These are phyloP conservation scores for Hypomontagnella monticulosa DNA, from an alignment of 495 filamentous ascomycete genomes.

Conservation along the genomic window DNA sequence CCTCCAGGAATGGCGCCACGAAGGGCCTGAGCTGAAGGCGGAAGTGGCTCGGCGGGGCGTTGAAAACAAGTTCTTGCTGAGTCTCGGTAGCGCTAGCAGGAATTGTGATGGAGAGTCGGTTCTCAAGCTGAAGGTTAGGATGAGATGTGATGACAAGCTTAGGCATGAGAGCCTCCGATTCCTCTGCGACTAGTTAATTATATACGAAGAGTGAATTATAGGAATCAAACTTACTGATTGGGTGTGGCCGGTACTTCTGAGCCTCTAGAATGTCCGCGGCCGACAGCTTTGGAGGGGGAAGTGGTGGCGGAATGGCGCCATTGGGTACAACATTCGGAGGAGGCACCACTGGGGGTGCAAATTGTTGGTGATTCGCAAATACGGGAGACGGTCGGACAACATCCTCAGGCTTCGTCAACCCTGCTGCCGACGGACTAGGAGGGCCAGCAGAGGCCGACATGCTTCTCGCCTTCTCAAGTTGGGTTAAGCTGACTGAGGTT, in stretches of 20 bases:
- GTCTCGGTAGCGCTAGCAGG: conserved; percentile 66
- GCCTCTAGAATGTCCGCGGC: conserved; percentile 40
- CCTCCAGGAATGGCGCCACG: conserved; percentile 60
- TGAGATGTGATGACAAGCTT: conserved; percentile 74
- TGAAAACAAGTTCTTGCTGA: conserved; percentile 75
- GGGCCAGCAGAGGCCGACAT: conserved; percentile 57
- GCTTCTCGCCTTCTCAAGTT: conserved; percentile 55
- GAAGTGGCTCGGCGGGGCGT: conserved; percentile 68
- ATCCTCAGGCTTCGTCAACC: conserved; percentile 57
- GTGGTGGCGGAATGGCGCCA: conserved; percentile 42
- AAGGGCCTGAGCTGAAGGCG: conserved; percentile 72
- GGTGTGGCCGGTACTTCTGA: conserved; percentile 38
- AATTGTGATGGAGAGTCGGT: conserved; percentile 65
- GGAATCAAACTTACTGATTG: conserved; percentile 32
- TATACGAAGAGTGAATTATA: conserved; percentile 45
- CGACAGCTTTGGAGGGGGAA: conserved; percentile 33
- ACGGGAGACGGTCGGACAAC: conserved; percentile 52
- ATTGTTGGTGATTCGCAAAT: conserved; percentile 41
- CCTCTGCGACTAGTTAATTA: conserved; percentile 40
- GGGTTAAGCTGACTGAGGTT: conserved; percentile 42
- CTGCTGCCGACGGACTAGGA: conserved; percentile 56
- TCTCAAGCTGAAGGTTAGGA: conserved; percentile 65
- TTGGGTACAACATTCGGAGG: conserved; percentile 46
- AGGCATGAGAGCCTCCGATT: conserved; percentile 68
- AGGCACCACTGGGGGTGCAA: conserved; percentile 39